These are phyloP conservation scores for Pyracantha coccinea DNA, from an alignment of 331 rosid species.

Conservation along the genomic window DNA sequence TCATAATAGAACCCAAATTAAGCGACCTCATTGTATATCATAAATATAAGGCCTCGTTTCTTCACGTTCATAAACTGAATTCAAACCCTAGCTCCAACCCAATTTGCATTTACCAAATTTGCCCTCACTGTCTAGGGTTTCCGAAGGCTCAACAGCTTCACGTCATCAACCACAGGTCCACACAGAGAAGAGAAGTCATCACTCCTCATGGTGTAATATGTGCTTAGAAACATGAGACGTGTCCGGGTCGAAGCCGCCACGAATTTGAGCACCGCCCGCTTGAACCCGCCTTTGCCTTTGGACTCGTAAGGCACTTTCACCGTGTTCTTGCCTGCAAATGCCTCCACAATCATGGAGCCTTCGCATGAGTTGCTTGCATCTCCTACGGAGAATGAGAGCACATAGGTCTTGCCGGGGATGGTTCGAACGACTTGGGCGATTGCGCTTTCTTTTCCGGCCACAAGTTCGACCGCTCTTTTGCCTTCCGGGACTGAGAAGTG, in stretches of 20 bases:
- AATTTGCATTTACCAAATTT: neutral
- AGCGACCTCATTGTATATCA: neutral
- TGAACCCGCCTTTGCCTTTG: slow-evolving; percentile 83
- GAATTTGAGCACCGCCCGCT: slow-evolving; percentile 67
- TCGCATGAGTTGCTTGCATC: slow-evolving; percentile 88
- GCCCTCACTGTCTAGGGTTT: slow-evolving; percentile 23
- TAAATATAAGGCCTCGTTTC: neutral
- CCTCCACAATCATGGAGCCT: slow-evolving; percentile 88
- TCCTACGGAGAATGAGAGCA: slow-evolving; percentile 69
- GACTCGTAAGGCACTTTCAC: slow-evolving; percentile 87
- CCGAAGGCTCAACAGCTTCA: slow-evolving; percentile 55
- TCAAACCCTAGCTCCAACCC: neutral
- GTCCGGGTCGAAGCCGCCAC: slow-evolving; percentile 46
- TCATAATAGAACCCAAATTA: neutral
- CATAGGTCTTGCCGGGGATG: slow-evolving; percentile 54
- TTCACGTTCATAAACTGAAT: neutral
- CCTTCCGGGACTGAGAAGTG: slow-evolving; percentile 86
- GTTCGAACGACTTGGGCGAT: slow-evolving; percentile 86
- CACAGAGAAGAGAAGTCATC: slow-evolving; percentile 90
- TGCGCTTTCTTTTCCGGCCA: slow-evolving; percentile 94
- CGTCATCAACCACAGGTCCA: slow-evolving; percentile 93
- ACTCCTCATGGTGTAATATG: slow-evolving; percentile 88
- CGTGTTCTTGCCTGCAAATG: slow-evolving; percentile 64
- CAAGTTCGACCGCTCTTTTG: slow-evolving; percentile 68
- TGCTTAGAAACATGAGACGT: slow-evolving; percentile 71